Conservation (phyloP, 176 grass and related monocot genomes). For the Tuctoria greenei region DNA sequence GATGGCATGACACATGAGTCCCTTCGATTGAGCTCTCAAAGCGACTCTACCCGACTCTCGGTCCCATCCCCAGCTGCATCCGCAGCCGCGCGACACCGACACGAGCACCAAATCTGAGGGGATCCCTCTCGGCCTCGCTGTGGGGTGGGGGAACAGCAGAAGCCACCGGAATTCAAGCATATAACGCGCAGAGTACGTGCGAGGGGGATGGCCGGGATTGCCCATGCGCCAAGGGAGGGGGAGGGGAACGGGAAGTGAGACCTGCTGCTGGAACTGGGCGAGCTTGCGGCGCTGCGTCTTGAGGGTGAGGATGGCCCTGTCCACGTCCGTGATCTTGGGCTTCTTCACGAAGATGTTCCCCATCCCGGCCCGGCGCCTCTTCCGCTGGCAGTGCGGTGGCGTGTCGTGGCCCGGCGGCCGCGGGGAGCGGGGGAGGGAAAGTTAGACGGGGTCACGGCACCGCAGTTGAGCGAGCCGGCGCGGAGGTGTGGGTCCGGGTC, state of each 20-base stretch:
- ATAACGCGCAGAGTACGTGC: neutral
- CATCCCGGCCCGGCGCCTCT: slow-evolving; percentile 35
- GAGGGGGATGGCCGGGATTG: neutral
- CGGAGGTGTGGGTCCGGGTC: neutral
- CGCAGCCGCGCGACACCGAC: neutral
- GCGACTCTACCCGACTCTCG: neutral
- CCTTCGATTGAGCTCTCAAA: neutral
- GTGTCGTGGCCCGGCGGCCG: slow-evolving; percentile 24
- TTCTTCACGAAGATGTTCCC: slow-evolving; percentile 99
- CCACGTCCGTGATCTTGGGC: slow-evolving; percentile 94
- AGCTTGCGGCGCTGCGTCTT: slow-evolving; percentile 97
- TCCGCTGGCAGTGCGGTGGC: slow-evolving; percentile 25
- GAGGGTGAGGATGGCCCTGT: slow-evolving; percentile 92
- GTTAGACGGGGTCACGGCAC: slow-evolving; percentile 34
- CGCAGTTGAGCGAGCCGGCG: slow-evolving; percentile 2
- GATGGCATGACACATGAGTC: no score
- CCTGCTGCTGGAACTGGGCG: slow-evolving; percentile 90
- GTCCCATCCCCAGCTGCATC: neutral
- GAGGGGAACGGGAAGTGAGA: slow-evolving; percentile 1
- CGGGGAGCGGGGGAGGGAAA: slow-evolving; percentile 13
- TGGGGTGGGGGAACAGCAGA: neutral
- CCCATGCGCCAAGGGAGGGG: neutral
- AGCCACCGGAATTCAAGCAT: neutral
- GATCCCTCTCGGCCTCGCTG: neutral
- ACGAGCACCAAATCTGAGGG: slow-evolving; percentile 30